Base-by-base conservation (phyloP, 192 early-diverging fungal species). In the Rhizophagus clarus region DNA sequence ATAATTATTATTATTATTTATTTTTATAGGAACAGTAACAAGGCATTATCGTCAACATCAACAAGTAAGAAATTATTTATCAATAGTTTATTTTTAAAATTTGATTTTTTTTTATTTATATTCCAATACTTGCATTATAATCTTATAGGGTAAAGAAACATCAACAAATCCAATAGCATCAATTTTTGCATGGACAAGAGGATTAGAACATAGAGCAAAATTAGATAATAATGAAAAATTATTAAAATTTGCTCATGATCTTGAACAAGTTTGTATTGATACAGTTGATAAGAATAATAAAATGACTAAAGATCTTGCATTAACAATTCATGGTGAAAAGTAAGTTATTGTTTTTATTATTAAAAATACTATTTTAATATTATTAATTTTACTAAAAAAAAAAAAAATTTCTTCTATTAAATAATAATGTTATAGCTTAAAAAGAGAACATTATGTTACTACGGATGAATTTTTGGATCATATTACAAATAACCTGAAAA, bases 91-190 rank as follows among this genome's bases (percentile, higher is more conserved):
- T 37, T 24, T 7, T 37, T 61, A 29, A 34, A 34, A 14, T 37
- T 75, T 34, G 5, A 9, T n/a, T 37, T 10, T 37, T 37, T 40
- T 61, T 40, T 31, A 56, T 24, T 56, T 37, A 74, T 5, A 47
- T 45, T 45, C 24, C 0, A n/a, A n/a, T n/a, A n/a, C n/a, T n/a
- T n/a, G n/a, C n/a, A 12, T 49, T 72, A 47, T 49, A 69, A 69
- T 17, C 28, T 47, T 26, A 24, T 69, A 84, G 83, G 97, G 97
- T 73, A 90, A 92, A 69, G 90, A 95, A 81, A 98, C 96, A n/a
- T 93, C 93, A 29, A 99, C 97, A 85, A 99, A 98, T 92, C 96
- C 97, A 5, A 95, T 98, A 77, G 97, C 97, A 6, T 94, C 92
- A 29, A 98, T 99, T 88, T 99, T 96, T 83, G 96, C 96, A 34